Conservation (phyloP, 176 grass and related monocot species). For the Avena sativa region DNA sequence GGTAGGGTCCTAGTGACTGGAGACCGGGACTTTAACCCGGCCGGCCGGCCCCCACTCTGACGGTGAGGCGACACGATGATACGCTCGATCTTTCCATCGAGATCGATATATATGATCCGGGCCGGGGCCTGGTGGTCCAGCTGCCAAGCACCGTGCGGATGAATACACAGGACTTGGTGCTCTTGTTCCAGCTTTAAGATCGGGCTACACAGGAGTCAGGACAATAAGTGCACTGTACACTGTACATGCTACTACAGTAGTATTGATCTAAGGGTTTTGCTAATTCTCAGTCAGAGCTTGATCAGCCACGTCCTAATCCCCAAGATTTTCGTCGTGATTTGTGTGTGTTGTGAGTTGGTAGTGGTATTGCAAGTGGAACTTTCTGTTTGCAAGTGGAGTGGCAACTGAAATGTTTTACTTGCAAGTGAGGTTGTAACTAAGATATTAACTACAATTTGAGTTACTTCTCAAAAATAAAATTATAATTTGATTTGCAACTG, state of each 20-base stretch:
- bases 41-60: slow-evolving; percentile 28
- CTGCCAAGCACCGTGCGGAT: background rate
- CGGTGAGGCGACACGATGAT: slow-evolving; percentile 3
- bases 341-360: too few species aligned
- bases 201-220: background rate
- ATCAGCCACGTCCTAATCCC: too few species aligned
- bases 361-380: too few species aligned
- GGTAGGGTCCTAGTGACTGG: background rate
- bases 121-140: slow-evolving; percentile 29
- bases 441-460: too few species aligned
- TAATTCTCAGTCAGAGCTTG: too few species aligned
- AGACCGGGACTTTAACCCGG: background rate
- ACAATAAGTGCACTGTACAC: background rate
- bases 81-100: background rate
- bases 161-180: background rate
- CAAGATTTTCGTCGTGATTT: too few species aligned
- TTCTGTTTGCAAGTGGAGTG: too few species aligned
- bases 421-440: too few species aligned
- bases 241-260: background rate
- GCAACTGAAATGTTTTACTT: too few species aligned
- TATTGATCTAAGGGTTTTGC: too few species aligned
- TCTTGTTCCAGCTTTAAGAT: background rate
- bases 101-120: background rate
- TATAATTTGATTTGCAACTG: too few species aligned
- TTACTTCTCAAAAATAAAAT: too few species aligned